Base-by-base conservation (phyloP, 202 grass and related monocot genomes). In the Schoenoplectus tabernaemontani region DNA sequence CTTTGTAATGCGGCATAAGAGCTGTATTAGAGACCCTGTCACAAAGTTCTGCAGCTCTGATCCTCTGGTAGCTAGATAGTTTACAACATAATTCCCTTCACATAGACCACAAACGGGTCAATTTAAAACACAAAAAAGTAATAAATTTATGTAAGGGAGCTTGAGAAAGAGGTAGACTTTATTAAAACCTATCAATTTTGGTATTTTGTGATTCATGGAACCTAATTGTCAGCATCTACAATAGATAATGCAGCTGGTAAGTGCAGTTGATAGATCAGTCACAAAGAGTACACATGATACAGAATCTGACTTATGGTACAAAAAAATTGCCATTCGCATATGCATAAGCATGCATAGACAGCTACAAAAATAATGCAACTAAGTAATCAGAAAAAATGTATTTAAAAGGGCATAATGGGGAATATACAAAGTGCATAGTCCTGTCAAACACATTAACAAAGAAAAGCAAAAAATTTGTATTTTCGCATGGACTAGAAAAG, bases 1-100 rank as follows among this genome's bases (percentile, higher is more conserved):
- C 92, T 99, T 99, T 88, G 96, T 99, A 81, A 99, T 93, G 60
- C 96, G 91, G 81, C 92, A 99, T 80, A 85, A 77, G 10, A 99
- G 83, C 81, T 93, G 96, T 89, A 99, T 96, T 69, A 99, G 71
- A 36, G 96, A 99, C 80, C 86, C 88, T 90, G 69, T 91, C 64
- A 99, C 88, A 83, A 99, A 99, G 82, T 48, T 91, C 86, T 99
- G 92, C 90, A 99, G 78, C 86, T 99, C 91, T 82, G 92, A 88
- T 81, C 96, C 96, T 90, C 96, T 96, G 79, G 85, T 76, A 69
- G 88, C 96, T 86, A 99, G 88, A 91, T 99, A 99, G 85, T 89
- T 99, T 87, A 99, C 90, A 88, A 96, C 96, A 96, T 99, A 99
- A 96, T 85, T 96, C 86, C 96, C 96, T 99, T 99, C 90, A 96